Base-by-base conservation (phyloP, 495 filamentous ascomycete species). In the Penicillium manginii region DNA sequence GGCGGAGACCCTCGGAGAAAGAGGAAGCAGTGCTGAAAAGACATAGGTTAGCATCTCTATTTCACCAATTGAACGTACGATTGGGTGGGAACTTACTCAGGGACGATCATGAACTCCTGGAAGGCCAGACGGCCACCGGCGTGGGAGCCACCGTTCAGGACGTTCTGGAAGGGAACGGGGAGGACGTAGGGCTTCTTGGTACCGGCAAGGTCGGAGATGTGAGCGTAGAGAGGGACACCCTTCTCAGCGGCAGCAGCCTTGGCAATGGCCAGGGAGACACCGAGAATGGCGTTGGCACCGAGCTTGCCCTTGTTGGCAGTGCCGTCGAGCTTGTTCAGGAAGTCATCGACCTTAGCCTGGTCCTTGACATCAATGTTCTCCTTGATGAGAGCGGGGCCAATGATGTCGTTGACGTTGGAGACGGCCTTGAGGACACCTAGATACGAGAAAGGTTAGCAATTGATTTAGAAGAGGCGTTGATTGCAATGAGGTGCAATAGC, bases 91-190 rank as follows among this genome's bases (percentile, higher is more conserved):
- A 80, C 85, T 73, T 78, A 88, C 87, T 83, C 87, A 58, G 96
- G 96, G 49, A 98, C 96, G 68, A 99, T 97, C 96, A 99, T 99
- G 87, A 99, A 99, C 79, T 99, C 96, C 81, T 99, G 96, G 89
- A 99, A 99, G 61, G 96, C 96, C 56, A 99, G 83, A 76, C 94
- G 91, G 69, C 96, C 96, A 85, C 96, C 96, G 62, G 96, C 96
- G 83, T 99, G 96, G 69, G 93, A 98, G 73, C 94, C 94, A 80
- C 96, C 96, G 79, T 99, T 99, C 60, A 99, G 85, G 72, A 99
- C 96, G 83, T 99, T 99, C 92, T 92, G 91, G 90, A 99, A 99
- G 62, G 96, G 96, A 55, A 99, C 96, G 53, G 96, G 96, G 11
- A 99, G 89, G 59, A 99, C 96, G 71, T 96, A 99, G 70, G 96